These are phyloP conservation scores for Pestalotiopsis sp. DNA, from an alignment of 2,329 filamentous ascomycete genomes.

Conservation along the genomic window DNA sequence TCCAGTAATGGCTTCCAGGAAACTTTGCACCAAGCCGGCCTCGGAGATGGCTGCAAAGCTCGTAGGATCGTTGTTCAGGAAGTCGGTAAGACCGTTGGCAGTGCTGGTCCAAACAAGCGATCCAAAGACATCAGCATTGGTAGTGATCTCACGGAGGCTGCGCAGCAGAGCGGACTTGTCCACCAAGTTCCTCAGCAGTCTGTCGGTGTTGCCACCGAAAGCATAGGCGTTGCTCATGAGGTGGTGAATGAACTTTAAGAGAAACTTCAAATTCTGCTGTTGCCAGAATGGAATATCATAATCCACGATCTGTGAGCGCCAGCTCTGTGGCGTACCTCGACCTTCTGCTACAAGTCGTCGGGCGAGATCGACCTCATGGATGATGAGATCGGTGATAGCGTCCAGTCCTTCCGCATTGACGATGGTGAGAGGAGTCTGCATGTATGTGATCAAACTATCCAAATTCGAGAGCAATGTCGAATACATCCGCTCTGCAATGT, in stretches of 20 bases:
- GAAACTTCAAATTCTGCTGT: conserved; percentile 89
- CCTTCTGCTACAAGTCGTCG: conserved; percentile 67
- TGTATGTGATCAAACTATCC: conserved; percentile 83
- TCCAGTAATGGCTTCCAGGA: conserved; percentile 80
- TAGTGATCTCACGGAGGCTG: conserved; percentile 80
- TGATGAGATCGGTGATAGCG: conserved; percentile 84
- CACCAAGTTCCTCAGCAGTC: conserved; percentile 87
- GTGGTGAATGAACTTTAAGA: conserved; percentile 95
- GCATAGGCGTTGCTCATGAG: conserved; percentile 80
- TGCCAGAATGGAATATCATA: conserved; percentile 93
- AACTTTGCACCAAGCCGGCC: conserved; percentile 84
- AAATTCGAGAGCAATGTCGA: conserved; percentile 85
- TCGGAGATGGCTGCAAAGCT: conserved; percentile 96
- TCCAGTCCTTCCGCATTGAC: conserved; percentile 84
- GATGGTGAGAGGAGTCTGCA: conserved; percentile 81
- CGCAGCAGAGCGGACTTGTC: conserved; percentile 85
- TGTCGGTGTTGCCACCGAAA: conserved; percentile 80
- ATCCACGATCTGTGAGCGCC: conserved; percentile 82
- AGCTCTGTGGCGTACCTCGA: conserved; percentile 70
- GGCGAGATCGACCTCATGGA: conserved; percentile 75
- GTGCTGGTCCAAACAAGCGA: conserved; percentile 96
- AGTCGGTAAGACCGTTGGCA: conserved; percentile 88
- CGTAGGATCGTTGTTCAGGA: conserved; percentile 98
- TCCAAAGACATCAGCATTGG: conserved; percentile 79
- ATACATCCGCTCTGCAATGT: conserved; percentile 81